Base-by-base conservation (phyloP, 78 protist species). In the Polysphondylium violaceum region DNA sequence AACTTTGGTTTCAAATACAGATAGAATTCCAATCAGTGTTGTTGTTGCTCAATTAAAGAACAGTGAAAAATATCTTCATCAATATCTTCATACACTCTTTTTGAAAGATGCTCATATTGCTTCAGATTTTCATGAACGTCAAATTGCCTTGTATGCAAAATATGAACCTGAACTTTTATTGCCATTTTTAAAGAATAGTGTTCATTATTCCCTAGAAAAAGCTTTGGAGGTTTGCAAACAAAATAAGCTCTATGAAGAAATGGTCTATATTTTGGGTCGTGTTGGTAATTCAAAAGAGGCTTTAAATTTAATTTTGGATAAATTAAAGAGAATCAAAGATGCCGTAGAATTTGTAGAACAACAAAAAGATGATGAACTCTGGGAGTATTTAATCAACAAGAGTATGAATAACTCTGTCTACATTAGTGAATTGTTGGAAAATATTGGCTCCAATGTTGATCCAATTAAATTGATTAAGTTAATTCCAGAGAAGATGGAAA, bases 221-320 rank as follows among this genome's bases (percentile, higher is more conserved):
- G 94, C 88, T 0, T 47, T 78, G n/a, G 77, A 88, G 27, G 75
- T 87, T 5, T 96, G 97, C 58, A 61, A 74, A 61, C 58, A 95
- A 11, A 58, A 81, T 16, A 36, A 93, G 17, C 87, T 95, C 19
- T 95, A 95, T 63, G 92, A 90, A 21, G 97, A 91, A 65, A 91
- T 76, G 93, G 97, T 94, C 40, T 96, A 74, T 76, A 16, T 97
- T 7, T 86, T 93, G 31, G 92, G 94, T 12, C 74, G 96, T 44
- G 94, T 96, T 76, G 98, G 98, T 68, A 92, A 94, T 61, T 71
- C 63, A 25, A 77, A 86, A 51, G 79, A 93, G n/a, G 98, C 98
- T 27, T 93, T 97, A n/a, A 50, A 69, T 35, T 63, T 97, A 31
- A 79, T 97, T 59, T 67, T 97, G n/a, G 95, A 92, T 25, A 89